These are phyloP conservation scores for Citrullus amarus DNA, from an alignment of 306 rosid species.

Conservation along the genomic window DNA sequence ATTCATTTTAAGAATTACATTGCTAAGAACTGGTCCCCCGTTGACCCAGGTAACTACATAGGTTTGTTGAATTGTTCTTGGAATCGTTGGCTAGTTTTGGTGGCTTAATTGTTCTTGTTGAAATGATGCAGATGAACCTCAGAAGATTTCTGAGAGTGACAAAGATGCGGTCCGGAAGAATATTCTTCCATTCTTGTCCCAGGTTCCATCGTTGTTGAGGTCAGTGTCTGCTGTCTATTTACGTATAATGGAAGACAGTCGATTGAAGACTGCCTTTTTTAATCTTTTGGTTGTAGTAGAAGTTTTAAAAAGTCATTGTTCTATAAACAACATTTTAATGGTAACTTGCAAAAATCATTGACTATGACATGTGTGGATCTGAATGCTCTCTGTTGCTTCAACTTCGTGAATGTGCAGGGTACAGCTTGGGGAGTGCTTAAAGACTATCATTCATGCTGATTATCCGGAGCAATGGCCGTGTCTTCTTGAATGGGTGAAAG, in stretches of 20 bases:
- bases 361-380: not conserved
- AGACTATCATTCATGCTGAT: slow-evolving; percentile 80
- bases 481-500: slow-evolving; percentile 95
- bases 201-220: slow-evolving; percentile 91
- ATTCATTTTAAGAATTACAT: slow-evolving; percentile 94
- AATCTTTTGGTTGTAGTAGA: not conserved
- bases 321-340: not conserved
- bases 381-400: not conserved
- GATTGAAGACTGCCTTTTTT: not conserved
- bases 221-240: slow-evolving; percentile 7
- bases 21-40: slow-evolving; percentile 85
- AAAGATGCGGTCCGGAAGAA: slow-evolving; percentile 73
- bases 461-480: slow-evolving; percentile 96
- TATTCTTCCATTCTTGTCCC: slow-evolving; percentile 65
- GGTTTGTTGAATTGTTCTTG: slow-evolving; percentile 5
- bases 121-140: slow-evolving; percentile 47
- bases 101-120: slow-evolving; percentile 13
- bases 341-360: not conserved
- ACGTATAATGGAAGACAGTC: not conserved
- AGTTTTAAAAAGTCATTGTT: not conserved
- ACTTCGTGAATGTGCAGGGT: slow-evolving; percentile 36
- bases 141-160: slow-evolving; percentile 60
- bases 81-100: slow-evolving; percentile 1
- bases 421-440: slow-evolving; percentile 92
- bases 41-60: slow-evolving; percentile 44